These are phyloP conservation scores for Myxozyma melibiosi DNA, from an alignment of 805 yeast species.

Conservation along the genomic window DNA sequence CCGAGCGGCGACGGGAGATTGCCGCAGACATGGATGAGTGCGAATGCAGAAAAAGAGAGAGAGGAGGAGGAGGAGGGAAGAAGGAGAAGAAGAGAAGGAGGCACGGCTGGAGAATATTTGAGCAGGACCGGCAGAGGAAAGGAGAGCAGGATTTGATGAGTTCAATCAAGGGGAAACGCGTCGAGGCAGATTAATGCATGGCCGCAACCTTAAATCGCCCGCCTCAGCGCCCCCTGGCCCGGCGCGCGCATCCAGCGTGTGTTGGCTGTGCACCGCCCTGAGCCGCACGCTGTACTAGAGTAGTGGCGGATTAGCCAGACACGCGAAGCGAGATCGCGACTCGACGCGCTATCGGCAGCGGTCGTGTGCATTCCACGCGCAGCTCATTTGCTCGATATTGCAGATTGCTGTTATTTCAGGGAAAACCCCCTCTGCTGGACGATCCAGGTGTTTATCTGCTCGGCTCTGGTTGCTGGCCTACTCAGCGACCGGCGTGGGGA, in stretches of 20 bases:
- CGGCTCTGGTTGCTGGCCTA: too few species aligned
- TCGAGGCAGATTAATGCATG: slow-evolving; percentile 1
- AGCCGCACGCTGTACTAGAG: neutral
- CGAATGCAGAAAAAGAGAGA: neutral
- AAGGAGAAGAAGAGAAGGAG: neutral
- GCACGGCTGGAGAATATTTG: neutral
- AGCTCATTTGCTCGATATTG: too few species aligned
- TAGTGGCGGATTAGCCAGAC: neutral
- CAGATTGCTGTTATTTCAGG: too few species aligned
- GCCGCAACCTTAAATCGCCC: neutral
- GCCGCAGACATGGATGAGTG: neutral
- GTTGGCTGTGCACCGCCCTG: neutral
- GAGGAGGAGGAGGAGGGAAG: neutral
- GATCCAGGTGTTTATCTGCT: too few species aligned
- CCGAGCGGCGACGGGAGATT: slow-evolving; percentile 16
- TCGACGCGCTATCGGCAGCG: too few species aligned
- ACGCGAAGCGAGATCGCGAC: too few species aligned
- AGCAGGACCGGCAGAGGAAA: neutral
- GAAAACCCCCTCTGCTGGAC: too few species aligned
- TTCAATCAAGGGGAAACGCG: slow-evolving; percentile 7
- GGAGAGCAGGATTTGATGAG: neutral
- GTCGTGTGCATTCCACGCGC: too few species aligned
- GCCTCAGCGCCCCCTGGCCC: neutral
- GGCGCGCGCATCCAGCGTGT: too few species aligned
- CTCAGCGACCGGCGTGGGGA: too few species aligned